These are phyloP conservation scores for Mesembryanthemum crystallinum DNA, from an alignment of 148 eudicot genomes.

Conservation along the genomic window DNA sequence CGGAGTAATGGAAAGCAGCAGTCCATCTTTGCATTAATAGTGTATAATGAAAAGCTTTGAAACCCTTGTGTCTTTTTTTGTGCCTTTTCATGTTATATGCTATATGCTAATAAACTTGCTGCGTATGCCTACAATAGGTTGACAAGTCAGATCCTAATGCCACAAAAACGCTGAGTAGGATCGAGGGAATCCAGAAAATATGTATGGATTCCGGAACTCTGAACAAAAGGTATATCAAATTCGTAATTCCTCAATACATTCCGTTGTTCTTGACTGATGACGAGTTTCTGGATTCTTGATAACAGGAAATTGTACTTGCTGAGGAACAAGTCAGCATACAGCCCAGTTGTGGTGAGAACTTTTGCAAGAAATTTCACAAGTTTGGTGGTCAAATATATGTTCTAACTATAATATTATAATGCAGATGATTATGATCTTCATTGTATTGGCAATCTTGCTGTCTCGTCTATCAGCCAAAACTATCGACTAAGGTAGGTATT, in stretches of 20 bases:
- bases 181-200: conserved; percentile 60
- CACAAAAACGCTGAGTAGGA: conserved; percentile 51
- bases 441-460: conserved; percentile 48
- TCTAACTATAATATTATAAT: conserved; percentile 9
- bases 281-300: conserved; percentile 3
- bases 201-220: conserved; percentile 77
- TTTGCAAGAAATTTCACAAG: background rate
- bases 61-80: background rate
- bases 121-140: conserved; percentile 38
- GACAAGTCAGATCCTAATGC: conserved; percentile 76
- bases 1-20: background rate
- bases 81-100: background rate
- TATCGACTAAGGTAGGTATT: background rate
- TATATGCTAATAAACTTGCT: background rate
- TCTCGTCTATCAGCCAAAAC: conserved; percentile 45
- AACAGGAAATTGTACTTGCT: conserved; percentile 59
- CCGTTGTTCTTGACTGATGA: background rate
- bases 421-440: conserved; percentile 58
- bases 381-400: background rate
- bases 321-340: conserved; percentile 36
- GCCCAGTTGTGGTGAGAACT: conserved; percentile 48
- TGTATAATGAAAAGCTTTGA: background rate
- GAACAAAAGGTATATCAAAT: conserved; percentile 45
- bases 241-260: background rate
- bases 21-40: background rate